Conservation (phyloP, 352 stramenopile genomes). For the Globisporangium cystogenes region DNA sequence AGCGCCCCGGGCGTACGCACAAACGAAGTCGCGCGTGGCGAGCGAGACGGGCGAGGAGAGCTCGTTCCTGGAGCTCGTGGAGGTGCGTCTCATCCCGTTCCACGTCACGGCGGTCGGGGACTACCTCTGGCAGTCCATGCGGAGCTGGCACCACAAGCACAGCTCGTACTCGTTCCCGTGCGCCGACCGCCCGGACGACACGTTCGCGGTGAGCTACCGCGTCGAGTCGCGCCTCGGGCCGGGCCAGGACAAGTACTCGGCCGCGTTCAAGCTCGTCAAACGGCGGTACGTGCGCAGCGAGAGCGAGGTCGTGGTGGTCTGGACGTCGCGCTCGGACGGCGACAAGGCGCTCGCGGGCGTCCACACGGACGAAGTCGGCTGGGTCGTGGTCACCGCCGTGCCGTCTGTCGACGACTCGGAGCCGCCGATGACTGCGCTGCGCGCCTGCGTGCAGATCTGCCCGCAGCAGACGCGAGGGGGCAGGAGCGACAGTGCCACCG, state of each 20-base stretch:
- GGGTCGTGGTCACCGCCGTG: slow-evolving; percentile 7
- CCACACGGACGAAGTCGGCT: slow-evolving; percentile 9
- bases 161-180: slow-evolving; percentile 7
- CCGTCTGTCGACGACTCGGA: slow-evolving; percentile 1
- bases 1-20: slow-evolving; percentile 6
- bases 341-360: slow-evolving; percentile 8
- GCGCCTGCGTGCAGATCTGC: slow-evolving; percentile 10
- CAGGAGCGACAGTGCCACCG: not conserved
- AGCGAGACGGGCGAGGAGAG: not conserved
- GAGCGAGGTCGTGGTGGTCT: slow-evolving; percentile 9
- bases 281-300: slow-evolving; percentile 11
- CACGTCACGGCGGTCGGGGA: slow-evolving; percentile 4
- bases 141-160: slow-evolving; percentile 9
- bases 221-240: not conserved
- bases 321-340: slow-evolving; percentile 11
- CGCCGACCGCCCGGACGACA: slow-evolving; percentile 7
- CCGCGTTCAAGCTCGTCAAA: slow-evolving; percentile 12
- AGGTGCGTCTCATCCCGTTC: slow-evolving; percentile 15
- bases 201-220: slow-evolving; percentile 11
- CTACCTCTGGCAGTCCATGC: slow-evolving; percentile 14
- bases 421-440: slow-evolving; percentile 4
- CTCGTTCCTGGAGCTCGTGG: slow-evolving; percentile 11
- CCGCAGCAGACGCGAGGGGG: not conserved
- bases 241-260: slow-evolving; percentile 4
- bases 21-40: slow-evolving; percentile 2